These are phyloP conservation scores for Collybia sp. DNA, from an alignment of 768 basidiomycete genomes.

Conservation along the genomic window DNA sequence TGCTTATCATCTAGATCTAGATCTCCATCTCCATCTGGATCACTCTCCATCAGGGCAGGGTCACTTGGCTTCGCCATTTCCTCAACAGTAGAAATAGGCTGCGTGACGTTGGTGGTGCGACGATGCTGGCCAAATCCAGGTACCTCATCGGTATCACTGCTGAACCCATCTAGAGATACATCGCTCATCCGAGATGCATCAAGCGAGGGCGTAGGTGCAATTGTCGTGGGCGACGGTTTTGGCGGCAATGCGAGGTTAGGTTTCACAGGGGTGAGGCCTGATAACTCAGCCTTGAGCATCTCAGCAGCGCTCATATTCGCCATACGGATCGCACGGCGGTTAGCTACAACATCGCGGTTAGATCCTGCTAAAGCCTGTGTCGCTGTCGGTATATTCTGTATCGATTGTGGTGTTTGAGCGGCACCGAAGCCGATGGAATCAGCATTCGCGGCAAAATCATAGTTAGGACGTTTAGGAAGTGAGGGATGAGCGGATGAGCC, in stretches of 20 bases:
- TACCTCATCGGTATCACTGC: conserved; percentile 25
- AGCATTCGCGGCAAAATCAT: conserved; percentile 70
- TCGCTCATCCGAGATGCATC: conserved; percentile 27
- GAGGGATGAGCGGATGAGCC: conserved; percentile 49
- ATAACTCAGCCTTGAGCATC: conserved; percentile 85
- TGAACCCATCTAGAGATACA: conserved; percentile 4
- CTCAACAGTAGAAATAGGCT: conserved; percentile 1
- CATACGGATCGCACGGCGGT: conserved; percentile 86
- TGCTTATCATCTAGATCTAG: conserved; percentile 22
- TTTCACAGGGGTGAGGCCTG: conserved; percentile 48
- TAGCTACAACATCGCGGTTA: conserved; percentile 88
- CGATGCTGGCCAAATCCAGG: conserved; percentile 31
- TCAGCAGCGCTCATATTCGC: conserved; percentile 98
- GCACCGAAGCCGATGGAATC: conserved; percentile 78
- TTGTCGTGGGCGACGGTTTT: conserved; percentile 25
- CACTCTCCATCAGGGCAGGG: conserved; percentile 12
- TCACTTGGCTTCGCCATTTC: conserved; percentile 3
- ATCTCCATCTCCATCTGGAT: conserved; percentile 23
- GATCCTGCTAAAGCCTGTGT: conserved; percentile 75
- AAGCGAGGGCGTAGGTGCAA: conserved; percentile 19
- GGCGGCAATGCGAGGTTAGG: conserved; percentile 32
- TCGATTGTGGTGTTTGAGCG: conserved; percentile 51
- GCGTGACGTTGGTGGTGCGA: conserved; percentile 5
- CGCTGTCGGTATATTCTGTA: conserved; percentile 53
- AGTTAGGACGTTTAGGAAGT: conserved; percentile 58